phyloP scores from a whole-genome alignment of 2,329 filamentous ascomycete species.

The Apiospora phragmitis region DNA sequence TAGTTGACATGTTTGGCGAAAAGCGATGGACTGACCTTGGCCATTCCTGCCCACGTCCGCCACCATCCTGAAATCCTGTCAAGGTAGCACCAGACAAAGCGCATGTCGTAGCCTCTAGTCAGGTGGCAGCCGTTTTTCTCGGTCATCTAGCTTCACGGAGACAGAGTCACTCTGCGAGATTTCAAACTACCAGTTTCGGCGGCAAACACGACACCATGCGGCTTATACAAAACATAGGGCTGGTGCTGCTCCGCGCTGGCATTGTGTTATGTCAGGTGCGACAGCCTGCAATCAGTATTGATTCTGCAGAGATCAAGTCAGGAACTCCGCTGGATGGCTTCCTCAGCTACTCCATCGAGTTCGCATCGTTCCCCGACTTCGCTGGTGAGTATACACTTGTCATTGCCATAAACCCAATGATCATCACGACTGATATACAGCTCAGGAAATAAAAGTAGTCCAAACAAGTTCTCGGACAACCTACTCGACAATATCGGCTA shows the following conservation, averaged over 20 bases:
- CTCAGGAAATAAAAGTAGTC: constrained; percentile 41
- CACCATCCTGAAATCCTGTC: background rate
- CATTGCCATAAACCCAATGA: constrained; percentile 22
- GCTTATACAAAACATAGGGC: background rate
- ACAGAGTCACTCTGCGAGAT: background rate
- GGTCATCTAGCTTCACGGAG: background rate
- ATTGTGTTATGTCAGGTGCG: background rate
- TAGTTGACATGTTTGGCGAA: background rate
- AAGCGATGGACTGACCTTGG: background rate
- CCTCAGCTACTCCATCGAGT: constrained; percentile 42
- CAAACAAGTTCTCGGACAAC: constrained; percentile 62
- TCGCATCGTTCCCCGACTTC: constrained; percentile 41
- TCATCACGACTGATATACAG: constrained; percentile 9
- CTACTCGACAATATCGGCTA: constrained; percentile 57
- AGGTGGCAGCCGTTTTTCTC: background rate
- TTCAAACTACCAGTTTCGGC: background rate
- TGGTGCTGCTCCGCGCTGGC: background rate
- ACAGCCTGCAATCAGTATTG: background rate
- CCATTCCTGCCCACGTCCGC: background rate
- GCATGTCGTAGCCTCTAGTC: background rate
- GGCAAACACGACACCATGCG: background rate
- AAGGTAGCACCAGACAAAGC: background rate
- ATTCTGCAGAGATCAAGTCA: constrained; percentile 17
- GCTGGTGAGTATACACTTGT: constrained; percentile 21
- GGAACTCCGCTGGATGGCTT: constrained; percentile 39